These are phyloP conservation scores for Hypoxylon sp. DNA, from an alignment of 2,329 filamentous ascomycete species.

Conservation along the genomic window DNA sequence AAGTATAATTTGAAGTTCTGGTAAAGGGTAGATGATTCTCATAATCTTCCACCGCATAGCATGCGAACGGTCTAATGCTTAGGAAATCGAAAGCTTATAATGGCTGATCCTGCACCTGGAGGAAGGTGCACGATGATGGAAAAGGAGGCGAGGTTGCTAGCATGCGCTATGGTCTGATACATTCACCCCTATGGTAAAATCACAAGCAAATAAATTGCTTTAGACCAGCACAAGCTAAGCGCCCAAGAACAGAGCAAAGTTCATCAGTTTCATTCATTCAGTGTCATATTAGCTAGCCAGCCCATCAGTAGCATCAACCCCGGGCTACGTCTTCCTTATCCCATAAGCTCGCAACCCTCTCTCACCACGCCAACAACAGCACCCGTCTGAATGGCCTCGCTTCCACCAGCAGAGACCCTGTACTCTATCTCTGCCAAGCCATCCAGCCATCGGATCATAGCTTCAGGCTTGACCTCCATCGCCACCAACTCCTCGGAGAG, in stretches of 20 bases:
- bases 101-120: too few relatives aligned
- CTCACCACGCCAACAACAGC: conserved; percentile 90
- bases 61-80: too few relatives aligned
- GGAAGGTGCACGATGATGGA: too few relatives aligned
- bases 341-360: conserved; percentile 79
- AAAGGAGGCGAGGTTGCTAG: too few relatives aligned
- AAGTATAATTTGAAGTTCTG: conserved; percentile 29
- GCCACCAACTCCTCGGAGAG: conserved; percentile 83
- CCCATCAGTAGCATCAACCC: neutral
- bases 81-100: too few relatives aligned
- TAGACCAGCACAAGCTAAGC: too few relatives aligned
- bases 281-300: neutral
- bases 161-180: too few relatives aligned
- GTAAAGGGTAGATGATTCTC: too few relatives aligned
- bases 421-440: conserved; percentile 94
- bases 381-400: conserved; percentile 89
- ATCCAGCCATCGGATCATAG: conserved; percentile 90
- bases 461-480: conserved; percentile 84
- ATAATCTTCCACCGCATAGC: too few relatives aligned
- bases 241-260: neutral
- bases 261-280: neutral
- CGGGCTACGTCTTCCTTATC: conserved; percentile 33
- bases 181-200: too few relatives aligned
- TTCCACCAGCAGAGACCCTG: conserved; percentile 84
- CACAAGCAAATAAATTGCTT: too few relatives aligned